Evolutionary conservation across 345 rosid genomes (phyloP).

Genomic region (Arabidopsis thaliana): DNA sequence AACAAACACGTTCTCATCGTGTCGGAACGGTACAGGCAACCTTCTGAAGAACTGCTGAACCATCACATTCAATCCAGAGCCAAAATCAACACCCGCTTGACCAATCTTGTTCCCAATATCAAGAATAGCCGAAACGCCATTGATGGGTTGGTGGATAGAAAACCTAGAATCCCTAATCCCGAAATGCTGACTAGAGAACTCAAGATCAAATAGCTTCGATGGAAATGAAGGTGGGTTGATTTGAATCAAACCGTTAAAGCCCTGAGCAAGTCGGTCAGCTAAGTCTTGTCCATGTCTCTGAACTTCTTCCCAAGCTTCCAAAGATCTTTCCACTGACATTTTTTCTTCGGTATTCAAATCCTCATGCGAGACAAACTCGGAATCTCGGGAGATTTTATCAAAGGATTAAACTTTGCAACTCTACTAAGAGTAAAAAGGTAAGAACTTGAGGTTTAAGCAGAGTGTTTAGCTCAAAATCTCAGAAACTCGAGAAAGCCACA

Average conservation of each 20-base stretch:
- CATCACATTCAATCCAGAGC: conserved; percentile 73
- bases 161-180: conserved; percentile 53
- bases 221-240: conserved; percentile 71
- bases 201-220: conserved; percentile 72
- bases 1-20: conserved; percentile 52
- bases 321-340: conserved; percentile 89
- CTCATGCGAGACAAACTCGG: not conserved
- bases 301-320: conserved; percentile 98
- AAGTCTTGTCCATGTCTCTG: conserved; percentile 93
- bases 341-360: conserved; percentile 6
- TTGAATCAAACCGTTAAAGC: conserved; percentile 82
- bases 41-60: conserved; percentile 81
- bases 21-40: conserved; percentile 70
- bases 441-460: conserved; percentile 23
- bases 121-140: conserved; percentile 75
- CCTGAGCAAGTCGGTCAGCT: conserved; percentile 88
- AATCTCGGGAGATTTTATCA: not conserved
- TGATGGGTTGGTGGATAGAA: conserved; percentile 49
- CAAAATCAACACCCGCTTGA: conserved; percentile 87
- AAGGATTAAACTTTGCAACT: conserved; percentile 33
- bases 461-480: not conserved
- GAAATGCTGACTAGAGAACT: conserved; percentile 60
- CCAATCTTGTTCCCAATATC: conserved; percentile 84
- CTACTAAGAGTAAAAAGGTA: conserved; percentile 5
- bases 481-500: conserved; percentile 9